Percentiles rank a stretch among this genome's conserved stretches.
Evolutionary conservation across 2,329 filamentous ascomycete genomes (phyloP).

Genomic region (Fusarium compactum): DNA sequence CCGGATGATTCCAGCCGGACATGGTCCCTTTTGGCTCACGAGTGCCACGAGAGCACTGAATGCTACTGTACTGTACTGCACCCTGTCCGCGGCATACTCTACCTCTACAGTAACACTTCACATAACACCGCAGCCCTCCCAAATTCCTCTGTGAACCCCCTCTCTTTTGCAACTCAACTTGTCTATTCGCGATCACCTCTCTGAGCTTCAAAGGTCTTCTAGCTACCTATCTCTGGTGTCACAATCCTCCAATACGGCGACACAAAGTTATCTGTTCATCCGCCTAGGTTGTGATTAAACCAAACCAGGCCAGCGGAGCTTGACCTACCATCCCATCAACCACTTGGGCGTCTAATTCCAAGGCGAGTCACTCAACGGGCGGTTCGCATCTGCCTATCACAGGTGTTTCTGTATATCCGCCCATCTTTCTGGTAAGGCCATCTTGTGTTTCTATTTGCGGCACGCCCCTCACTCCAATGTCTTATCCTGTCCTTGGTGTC

Average conservation of each 20-base stretch:
- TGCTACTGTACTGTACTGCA: background rate
- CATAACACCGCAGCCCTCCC: conserved; percentile 38
- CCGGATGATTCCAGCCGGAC: conserved; percentile 28
- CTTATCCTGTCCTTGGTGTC: conserved; percentile 53
- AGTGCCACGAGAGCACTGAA: conserved; percentile 22
- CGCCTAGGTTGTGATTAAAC: conserved; percentile 21
- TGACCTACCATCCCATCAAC: conserved; percentile 52
- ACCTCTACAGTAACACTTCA: conserved; percentile 13
- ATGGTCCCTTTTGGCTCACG: conserved; percentile 8
- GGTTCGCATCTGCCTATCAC: conserved; percentile 48
- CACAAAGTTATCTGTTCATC: conserved; percentile 4
- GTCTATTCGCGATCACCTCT: background rate
- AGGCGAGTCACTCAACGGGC: conserved; percentile 42
- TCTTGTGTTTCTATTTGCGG: conserved; percentile 43
- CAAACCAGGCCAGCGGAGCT: conserved; percentile 44
- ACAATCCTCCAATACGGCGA: conserved; percentile 4
- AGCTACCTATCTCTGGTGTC: background rate
- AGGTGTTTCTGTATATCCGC: conserved; percentile 36
- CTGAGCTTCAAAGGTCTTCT: background rate
- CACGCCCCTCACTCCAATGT: conserved; percentile 40
- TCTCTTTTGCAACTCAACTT: conserved; percentile 15
- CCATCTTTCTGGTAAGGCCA: conserved; percentile 46
- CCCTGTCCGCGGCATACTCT: conserved; percentile 19
- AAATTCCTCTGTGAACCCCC: conserved; percentile 27
- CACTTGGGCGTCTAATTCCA: conserved; percentile 47